phyloP scores from a whole-genome alignment of 805 yeast species.

The Komagataella pseudopastoris region DNA sequence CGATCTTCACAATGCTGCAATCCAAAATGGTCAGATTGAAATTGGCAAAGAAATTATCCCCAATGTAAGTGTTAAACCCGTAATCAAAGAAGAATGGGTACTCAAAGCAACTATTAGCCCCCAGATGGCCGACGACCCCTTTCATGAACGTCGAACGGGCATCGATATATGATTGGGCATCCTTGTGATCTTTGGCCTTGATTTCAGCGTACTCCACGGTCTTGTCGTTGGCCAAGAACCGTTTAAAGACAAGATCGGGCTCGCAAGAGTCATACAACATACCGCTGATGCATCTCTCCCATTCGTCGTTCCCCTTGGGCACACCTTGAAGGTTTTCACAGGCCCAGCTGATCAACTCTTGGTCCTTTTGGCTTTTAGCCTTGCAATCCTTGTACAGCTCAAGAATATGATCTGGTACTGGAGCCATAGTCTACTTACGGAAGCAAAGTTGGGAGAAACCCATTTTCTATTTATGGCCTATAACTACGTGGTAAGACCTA shows the following conservation, averaged over 20 bases:
- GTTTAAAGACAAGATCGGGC: conserved; percentile 12
- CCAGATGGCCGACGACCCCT: conserved; percentile 34
- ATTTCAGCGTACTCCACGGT: conserved; percentile 20
- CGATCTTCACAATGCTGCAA: conserved; percentile 45
- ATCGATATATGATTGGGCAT: conserved; percentile 14
- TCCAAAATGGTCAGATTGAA: conserved; percentile 45
- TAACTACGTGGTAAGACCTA: neutral
- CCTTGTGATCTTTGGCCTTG: conserved; percentile 20
- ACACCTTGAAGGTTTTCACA: conserved; percentile 7
- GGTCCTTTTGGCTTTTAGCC: conserved; percentile 1
- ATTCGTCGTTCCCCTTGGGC: conserved; percentile 15
- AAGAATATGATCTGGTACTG: neutral
- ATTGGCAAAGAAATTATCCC: conserved; percentile 47
- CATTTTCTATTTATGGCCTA: neutral
- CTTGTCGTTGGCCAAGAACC: conserved; percentile 21
- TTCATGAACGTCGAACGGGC: conserved; percentile 24
- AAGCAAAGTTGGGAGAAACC: neutral
- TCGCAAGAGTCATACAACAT: conserved; percentile 24
- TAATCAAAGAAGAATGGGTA: conserved; percentile 54
- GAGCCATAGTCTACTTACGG: neutral
- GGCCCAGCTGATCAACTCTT: conserved; percentile 9
- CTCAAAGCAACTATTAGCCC: conserved; percentile 29
- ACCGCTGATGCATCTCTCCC: conserved; percentile 44
- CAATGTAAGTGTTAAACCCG: conserved; percentile 47
- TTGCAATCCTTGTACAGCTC: neutral